A percentile compares a stretch with the other conserved stretches of the same genome.
phyloP scores from a whole-genome alignment of 129 eudicot genomes.

The Heracleum sosnowskyi region DNA sequence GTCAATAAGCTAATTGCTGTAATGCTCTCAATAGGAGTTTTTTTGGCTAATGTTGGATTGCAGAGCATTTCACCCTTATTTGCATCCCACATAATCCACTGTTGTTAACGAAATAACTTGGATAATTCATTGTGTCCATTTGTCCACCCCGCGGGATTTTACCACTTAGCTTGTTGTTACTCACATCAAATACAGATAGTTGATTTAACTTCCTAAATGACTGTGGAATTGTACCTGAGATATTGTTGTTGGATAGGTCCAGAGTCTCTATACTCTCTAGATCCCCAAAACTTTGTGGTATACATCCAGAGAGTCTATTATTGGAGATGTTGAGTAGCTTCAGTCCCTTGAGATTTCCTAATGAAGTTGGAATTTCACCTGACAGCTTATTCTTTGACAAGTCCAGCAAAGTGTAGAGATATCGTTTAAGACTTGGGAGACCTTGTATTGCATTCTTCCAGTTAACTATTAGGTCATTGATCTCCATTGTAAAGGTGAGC shows the following conservation, averaged over 20 bases:
- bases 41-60: no score
- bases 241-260: conserved; percentile 39
- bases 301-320: conserved; percentile 30
- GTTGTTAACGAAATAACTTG: conserved; percentile 16
- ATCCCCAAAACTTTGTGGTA: conserved; percentile 35
- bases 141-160: conserved; percentile 38
- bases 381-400: conserved; percentile 32
- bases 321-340: conserved; percentile 44
- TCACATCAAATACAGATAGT: conserved; percentile 36
- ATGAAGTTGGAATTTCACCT: conserved; percentile 33
- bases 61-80: no score
- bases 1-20: no score
- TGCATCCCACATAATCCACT: no score
- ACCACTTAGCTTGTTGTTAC: conserved; percentile 41
- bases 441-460: conserved; percentile 53
- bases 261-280: conserved; percentile 35
- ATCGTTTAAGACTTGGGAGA: conserved; percentile 25
- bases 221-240: conserved; percentile 39
- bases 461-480: conserved; percentile 34
- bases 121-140: conserved; percentile 39
- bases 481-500: no score
- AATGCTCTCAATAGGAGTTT: no score
- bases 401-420: conserved; percentile 45
- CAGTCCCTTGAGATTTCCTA: conserved; percentile 40
- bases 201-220: conserved; percentile 28